Percentiles rank a stretch among this genome's conserved stretches.
Evolutionary conservation across 2,329 filamentous ascomycete genomes (phyloP).

Genomic region (Helminthosporium solani): DNA sequence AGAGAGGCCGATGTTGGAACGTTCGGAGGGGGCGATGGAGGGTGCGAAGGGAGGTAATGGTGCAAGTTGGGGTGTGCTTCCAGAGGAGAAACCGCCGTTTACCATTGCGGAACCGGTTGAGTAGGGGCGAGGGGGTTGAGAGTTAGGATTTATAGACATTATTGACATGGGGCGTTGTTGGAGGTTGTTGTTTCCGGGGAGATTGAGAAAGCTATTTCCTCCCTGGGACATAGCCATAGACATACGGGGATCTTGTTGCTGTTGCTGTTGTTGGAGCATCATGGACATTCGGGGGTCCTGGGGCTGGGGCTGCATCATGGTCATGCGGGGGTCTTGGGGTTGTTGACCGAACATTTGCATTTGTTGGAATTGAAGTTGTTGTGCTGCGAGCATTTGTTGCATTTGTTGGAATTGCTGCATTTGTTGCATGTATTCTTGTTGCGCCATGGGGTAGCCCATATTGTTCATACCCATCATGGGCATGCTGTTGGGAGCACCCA

Average conservation of each 20-base stretch:
- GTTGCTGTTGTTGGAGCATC: constrained; percentile 20
- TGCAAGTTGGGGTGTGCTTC: constrained; percentile 7
- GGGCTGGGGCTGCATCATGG: constrained; percentile 16
- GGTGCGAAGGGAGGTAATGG: constrained; percentile 62
- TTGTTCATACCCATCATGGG: constrained; percentile 31
- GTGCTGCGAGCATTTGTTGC: constrained; percentile 38
- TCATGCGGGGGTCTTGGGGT: constrained; percentile 22
- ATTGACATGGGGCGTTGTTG: constrained; percentile 53
- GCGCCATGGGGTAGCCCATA: constrained; percentile 64
- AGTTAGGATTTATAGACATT: constrained; percentile 18
- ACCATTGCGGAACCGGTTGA: constrained; percentile 26
- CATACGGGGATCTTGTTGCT: constrained; percentile 32
- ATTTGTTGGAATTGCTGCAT: constrained; percentile 78
- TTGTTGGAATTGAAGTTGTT: constrained; percentile 64
- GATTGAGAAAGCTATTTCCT: constrained; percentile 20
- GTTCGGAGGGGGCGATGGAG: constrained; percentile 92
- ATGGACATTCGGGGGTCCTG: constrained; percentile 32
- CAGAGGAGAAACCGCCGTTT: background rate
- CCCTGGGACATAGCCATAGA: constrained; percentile 21
- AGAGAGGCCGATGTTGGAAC: constrained; percentile 88
- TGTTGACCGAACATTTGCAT: constrained; percentile 36
- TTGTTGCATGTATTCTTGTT: constrained; percentile 73
- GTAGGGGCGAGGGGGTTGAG: constrained; percentile 50
- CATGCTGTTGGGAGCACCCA: constrained; percentile 21
- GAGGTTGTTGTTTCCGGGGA: constrained; percentile 19